A percentile compares a stretch with the other conserved stretches of the same genome.
These are phyloP conservation scores for Tetrapyrgos nigripes DNA, from an alignment of 1,284 basidiomycete genomes.

Conservation along the genomic window DNA sequence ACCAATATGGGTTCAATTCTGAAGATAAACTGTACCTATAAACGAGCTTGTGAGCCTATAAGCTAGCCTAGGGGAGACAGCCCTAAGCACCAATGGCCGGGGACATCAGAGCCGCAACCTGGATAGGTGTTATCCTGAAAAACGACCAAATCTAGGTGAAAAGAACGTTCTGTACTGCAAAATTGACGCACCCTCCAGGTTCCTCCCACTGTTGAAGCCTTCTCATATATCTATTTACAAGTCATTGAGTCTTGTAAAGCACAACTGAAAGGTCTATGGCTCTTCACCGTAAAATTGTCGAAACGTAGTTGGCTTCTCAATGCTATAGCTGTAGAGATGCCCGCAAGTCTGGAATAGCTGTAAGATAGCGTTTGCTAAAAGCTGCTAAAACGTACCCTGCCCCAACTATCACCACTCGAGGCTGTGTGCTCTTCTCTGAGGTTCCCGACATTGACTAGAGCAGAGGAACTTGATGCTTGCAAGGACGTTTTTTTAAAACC, in stretches of 20 bases:
- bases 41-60: too few relatives aligned
- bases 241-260: neutral
- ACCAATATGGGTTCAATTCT: conserved; percentile 60
- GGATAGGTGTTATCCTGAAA: conserved; percentile 52
- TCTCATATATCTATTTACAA: conserved; percentile 53
- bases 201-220: conserved; percentile 50
- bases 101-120: conserved; percentile 60
- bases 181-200: conserved; percentile 54
- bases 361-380: too few relatives aligned
- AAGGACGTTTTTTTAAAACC: too few relatives aligned
- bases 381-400: conserved; percentile 59
- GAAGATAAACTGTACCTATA: conserved; percentile 64
- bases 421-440: conserved; percentile 19
- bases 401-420: conserved; percentile 53
- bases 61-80: too few relatives aligned
- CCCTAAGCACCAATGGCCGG: conserved; percentile 61
- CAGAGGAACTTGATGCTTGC: too few relatives aligned
- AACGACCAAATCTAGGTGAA: neutral
- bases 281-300: conserved; percentile 52
- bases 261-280: neutral
- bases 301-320: conserved; percentile 50
- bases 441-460: neutral
- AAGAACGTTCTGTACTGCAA: neutral
- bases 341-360: conserved; percentile 38
- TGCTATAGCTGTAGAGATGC: conserved; percentile 54